Conservation (phyloP, 139 green algal genomes). For the Protoeuglena noctilucae region DNA sequence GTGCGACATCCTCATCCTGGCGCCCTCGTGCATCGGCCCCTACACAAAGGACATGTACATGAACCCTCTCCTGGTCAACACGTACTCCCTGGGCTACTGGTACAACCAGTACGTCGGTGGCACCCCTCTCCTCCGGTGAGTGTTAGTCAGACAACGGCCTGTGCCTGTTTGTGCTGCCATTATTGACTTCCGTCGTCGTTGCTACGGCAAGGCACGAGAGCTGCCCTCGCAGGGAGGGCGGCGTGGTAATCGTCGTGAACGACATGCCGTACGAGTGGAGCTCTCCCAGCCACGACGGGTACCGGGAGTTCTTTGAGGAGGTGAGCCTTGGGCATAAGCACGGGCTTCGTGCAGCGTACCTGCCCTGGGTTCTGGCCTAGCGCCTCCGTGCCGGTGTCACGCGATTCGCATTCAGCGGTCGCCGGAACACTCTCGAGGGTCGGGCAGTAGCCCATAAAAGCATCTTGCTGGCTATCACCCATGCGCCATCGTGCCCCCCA, state of each 20-base stretch:
- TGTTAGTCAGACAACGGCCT: too few species aligned
- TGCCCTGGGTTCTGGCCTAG: too few species aligned
- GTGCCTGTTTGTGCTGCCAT: too few species aligned
- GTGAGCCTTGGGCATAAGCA: too few species aligned
- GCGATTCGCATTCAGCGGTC: too few species aligned
- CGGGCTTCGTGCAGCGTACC: too few species aligned
- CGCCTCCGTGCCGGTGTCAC: too few species aligned
- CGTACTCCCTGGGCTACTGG: slow-evolving; percentile 19
- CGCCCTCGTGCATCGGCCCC: slow-evolving; percentile 14
- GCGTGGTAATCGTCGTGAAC: slow-evolving; percentile 17
- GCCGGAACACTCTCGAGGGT: too few species aligned
- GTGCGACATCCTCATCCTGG: slow-evolving; percentile 22
- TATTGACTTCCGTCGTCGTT: too few species aligned
- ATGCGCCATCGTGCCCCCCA: neutral
- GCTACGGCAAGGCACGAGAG: too few species aligned
- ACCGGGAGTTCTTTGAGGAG: slow-evolving; percentile 8
- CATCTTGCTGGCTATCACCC: neutral
- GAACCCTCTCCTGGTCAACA: slow-evolving; percentile 25
- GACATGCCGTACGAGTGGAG: slow-evolving; percentile 22
- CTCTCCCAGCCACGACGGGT: slow-evolving; percentile 8
- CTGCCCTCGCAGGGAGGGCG: slow-evolving; percentile 15
- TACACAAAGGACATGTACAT: slow-evolving; percentile 27
- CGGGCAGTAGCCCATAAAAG: too few species aligned
- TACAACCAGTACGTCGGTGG: slow-evolving; percentile 25
- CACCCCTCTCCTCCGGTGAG: slow-evolving; percentile 11